Conservation (phyloP, 371 early-diverging fungal species). For the Actinomortierella wolfii region DNA sequence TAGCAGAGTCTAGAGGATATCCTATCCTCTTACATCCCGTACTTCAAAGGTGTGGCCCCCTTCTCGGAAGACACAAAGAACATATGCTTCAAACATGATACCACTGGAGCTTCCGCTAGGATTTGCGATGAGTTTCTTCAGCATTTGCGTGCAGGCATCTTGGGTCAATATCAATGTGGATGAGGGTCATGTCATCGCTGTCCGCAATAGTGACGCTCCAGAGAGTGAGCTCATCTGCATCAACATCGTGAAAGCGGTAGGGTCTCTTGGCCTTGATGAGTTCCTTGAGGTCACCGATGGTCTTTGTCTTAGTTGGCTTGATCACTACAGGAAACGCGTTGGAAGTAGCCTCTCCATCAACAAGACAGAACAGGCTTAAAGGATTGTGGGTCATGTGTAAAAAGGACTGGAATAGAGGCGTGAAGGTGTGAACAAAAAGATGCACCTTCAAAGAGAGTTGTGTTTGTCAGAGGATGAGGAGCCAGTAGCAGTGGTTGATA, state of each 20-base stretch:
- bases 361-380: conserved; percentile 5
- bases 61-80: conserved; percentile 14
- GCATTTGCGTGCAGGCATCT: conserved; percentile 4
- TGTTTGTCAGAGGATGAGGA: no score
- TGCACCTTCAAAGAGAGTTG: no score
- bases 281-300: conserved; percentile 6
- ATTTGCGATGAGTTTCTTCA: not conserved
- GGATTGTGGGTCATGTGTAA: conserved; percentile 4
- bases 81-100: conserved; percentile 10
- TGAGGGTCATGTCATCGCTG: no score
- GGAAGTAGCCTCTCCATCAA: conserved; percentile 4
- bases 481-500: no score
- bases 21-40: conserved; percentile 9
- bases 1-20: no score
- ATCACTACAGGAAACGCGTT: conserved; percentile 6
- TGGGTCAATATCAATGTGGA: no score
- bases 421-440: no score
- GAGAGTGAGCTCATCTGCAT: conserved; percentile 6
- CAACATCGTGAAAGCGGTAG: conserved; percentile 4
- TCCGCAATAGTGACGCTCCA: conserved; percentile 8
- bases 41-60: conserved; percentile 9
- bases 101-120: not conserved
- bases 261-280: conserved; percentile 11
- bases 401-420: no score
- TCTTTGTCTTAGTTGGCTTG: not conserved